Conservation (phyloP, 2,329 filamentous ascomycete genomes). For the Cadophora gregata region DNA sequence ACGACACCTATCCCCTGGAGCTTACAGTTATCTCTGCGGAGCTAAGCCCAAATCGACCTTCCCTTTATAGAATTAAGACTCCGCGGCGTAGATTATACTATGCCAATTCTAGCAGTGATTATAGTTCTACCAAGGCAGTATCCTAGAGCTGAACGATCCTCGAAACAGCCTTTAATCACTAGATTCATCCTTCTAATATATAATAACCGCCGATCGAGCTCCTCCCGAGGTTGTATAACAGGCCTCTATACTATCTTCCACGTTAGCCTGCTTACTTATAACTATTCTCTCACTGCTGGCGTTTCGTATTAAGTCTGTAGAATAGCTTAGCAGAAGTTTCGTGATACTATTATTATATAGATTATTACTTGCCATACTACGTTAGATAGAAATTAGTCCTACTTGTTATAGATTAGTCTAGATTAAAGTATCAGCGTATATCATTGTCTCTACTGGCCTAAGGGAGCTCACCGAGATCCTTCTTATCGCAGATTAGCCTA, state of each 20-base stretch:
- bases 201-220: conserved; percentile 26
- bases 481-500: conserved; percentile 22
- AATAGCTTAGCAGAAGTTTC: conserved; percentile 31
- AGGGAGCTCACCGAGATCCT: conserved; percentile 31
- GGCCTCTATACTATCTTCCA: conserved; percentile 27
- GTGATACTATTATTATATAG: conserved; percentile 32
- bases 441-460: conserved; percentile 14
- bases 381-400: conserved; percentile 29
- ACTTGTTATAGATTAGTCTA: conserved; percentile 30
- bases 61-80: conserved; percentile 33
- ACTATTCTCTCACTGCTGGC: conserved; percentile 25
- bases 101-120: conserved; percentile 25
- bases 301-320: conserved; percentile 33
- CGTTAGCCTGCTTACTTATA: conserved; percentile 28
- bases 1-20: conserved; percentile 28
- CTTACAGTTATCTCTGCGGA: conserved; percentile 28
- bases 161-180: conserved; percentile 25
- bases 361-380: conserved; percentile 28
- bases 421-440: conserved; percentile 29
- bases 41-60: conserved; percentile 33
- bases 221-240: conserved; percentile 26
- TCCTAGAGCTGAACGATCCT: conserved; percentile 24
- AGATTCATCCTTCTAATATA: conserved; percentile 33
- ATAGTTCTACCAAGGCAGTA: conserved; percentile 21
- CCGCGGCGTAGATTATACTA: conserved; percentile 22